Percentiles rank a stretch among this genome's conserved stretches.
phyloP scores from a whole-genome alignment of 805 yeast genomes.

The Pichia rugopelliculosa region DNA sequence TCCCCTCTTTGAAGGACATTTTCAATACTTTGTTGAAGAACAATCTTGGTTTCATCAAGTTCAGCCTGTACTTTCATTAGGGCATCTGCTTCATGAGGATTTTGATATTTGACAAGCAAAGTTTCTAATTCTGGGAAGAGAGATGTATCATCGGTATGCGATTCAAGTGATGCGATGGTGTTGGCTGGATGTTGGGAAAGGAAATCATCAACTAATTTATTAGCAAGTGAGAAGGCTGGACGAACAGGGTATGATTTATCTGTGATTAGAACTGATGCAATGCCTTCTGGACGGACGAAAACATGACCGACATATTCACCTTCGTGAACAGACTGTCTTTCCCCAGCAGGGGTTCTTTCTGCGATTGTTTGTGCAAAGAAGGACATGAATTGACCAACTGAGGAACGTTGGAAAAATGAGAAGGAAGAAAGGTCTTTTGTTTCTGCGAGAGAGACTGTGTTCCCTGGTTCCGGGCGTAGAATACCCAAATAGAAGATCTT shows the following conservation, averaged over 20 bases:
- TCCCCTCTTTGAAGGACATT: slow-evolving; percentile 94
- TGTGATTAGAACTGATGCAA: slow-evolving; percentile 85
- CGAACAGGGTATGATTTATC: slow-evolving; percentile 96
- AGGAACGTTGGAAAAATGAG: slow-evolving; percentile 70
- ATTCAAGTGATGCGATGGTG: background rate
- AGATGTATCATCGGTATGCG: slow-evolving; percentile 51
- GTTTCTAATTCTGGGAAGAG: slow-evolving; percentile 42
- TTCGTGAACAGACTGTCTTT: slow-evolving; percentile 92
- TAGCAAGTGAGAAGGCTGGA: slow-evolving; percentile 89
- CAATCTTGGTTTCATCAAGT: slow-evolving; percentile 94
- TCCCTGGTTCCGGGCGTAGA: slow-evolving; percentile 45
- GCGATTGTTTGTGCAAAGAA: slow-evolving; percentile 89
- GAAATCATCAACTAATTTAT: slow-evolving; percentile 88
- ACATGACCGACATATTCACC: slow-evolving; percentile 88
- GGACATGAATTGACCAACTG: slow-evolving; percentile 89
- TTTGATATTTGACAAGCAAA: slow-evolving; percentile 82
- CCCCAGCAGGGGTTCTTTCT: slow-evolving; percentile 79
- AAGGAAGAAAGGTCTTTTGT: slow-evolving; percentile 81
- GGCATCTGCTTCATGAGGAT: slow-evolving; percentile 95
- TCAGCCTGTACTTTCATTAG: slow-evolving; percentile 97
- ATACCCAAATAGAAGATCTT: slow-evolving; percentile 88
- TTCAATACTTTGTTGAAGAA: slow-evolving; percentile 91
- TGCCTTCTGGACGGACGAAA: slow-evolving; percentile 81
- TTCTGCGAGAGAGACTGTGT: slow-evolving; percentile 68
- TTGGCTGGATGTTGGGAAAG: slow-evolving; percentile 68